phyloP scores from a whole-genome alignment of 805 yeast species.

The Kluyveromyces siamensis region DNA sequence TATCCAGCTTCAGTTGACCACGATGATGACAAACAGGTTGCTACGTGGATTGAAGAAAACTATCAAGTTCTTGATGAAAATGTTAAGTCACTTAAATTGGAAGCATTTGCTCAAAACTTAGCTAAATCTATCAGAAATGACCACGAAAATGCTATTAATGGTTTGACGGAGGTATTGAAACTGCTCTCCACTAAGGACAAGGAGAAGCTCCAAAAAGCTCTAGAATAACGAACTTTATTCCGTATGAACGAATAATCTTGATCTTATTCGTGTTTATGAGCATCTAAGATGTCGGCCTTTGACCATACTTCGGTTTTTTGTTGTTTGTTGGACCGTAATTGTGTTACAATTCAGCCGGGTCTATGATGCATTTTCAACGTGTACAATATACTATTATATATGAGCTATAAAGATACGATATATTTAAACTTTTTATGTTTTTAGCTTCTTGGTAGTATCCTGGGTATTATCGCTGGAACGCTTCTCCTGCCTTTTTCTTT shows the following conservation, averaged over 20 bases:
- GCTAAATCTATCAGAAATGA: conserved; percentile 50
- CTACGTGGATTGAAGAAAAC: conserved; percentile 78
- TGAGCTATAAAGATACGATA: conserved; percentile 2
- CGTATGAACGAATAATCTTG: background rate
- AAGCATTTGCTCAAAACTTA: conserved; percentile 55
- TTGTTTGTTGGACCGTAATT: conserved; percentile 2
- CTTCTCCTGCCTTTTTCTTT: background rate
- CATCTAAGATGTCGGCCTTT: background rate
- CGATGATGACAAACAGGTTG: conserved; percentile 69
- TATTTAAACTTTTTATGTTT: background rate
- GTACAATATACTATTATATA: conserved; percentile 2
- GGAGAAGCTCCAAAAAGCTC: conserved; percentile 32
- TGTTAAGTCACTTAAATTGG: conserved; percentile 57
- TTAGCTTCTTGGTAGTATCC: conserved; percentile 1
- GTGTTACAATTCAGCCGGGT: background rate
- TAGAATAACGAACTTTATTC: conserved; percentile 16
- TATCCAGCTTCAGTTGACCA: conserved; percentile 61
- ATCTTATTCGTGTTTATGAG: background rate
- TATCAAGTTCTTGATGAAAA: conserved; percentile 51
- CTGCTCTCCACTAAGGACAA: conserved; percentile 47
- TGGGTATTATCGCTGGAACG: background rate
- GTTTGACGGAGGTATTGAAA: conserved; percentile 45
- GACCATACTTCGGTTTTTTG: conserved; percentile 1
- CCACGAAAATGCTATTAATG: conserved; percentile 43
- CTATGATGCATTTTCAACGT: background rate